Conservation (phyloP, 2,329 filamentous ascomycete genomes). For the Paraphoma sp. region DNA sequence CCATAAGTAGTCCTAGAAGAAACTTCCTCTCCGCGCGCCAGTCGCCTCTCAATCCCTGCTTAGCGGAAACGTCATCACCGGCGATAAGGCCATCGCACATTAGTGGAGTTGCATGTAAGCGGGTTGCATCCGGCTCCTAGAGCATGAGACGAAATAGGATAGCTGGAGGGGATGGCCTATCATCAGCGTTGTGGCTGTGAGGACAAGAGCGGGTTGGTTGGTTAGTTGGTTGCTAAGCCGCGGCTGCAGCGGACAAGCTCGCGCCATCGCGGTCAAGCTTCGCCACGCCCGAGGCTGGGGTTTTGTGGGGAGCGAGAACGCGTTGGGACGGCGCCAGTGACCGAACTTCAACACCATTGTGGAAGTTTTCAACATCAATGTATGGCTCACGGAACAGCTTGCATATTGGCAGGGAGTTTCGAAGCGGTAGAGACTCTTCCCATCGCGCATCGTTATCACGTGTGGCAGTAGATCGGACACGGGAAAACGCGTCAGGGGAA, state of each 20-base stretch:
- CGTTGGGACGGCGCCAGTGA: background rate
- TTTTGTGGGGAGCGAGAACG: no score
- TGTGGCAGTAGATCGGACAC: no score
- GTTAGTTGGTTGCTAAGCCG: background rate
- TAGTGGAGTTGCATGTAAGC: conserved; percentile 1
- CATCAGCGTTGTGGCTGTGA: background rate
- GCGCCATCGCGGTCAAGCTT: conserved; percentile 3
- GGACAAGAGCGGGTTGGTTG: background rate
- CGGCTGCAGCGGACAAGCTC: background rate
- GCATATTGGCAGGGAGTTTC: no score
- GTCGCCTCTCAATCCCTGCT: conserved; percentile 11
- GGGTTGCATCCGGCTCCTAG: conserved; percentile 4
- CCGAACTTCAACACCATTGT: no score
- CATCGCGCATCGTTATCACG: no score
- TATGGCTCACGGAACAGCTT: no score
- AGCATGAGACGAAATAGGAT: background rate
- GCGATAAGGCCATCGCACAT: conserved; percentile 9
- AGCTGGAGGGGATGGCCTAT: background rate
- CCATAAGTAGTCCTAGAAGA: background rate
- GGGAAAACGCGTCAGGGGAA: no score
- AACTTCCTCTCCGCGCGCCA: conserved; percentile 7
- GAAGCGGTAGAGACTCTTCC: no score
- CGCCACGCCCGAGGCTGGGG: background rate
- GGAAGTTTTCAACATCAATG: no score
- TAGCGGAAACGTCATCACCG: conserved; percentile 12